A percentile compares a stretch with the other conserved stretches of the same genome.
Conservation (phyloP, 495 filamentous ascomycete species). For the Lepidopterella palustris region DNA sequence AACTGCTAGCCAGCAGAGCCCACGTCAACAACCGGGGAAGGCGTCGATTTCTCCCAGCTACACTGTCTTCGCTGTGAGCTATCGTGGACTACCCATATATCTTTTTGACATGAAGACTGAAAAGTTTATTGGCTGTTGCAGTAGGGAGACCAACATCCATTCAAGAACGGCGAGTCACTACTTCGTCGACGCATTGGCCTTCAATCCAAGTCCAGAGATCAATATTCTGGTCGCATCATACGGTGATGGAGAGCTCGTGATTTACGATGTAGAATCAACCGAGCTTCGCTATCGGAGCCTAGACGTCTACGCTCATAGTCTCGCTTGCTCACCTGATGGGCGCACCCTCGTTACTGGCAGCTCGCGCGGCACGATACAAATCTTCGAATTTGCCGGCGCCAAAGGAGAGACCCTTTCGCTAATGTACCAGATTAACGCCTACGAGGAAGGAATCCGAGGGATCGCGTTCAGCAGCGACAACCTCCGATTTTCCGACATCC, state of each 20-base stretch:
- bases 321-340: constrained; percentile 33
- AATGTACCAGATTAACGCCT: constrained; percentile 27
- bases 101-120: background rate
- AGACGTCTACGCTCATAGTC: constrained; percentile 14
- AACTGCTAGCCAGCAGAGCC: background rate
- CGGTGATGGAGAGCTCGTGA: constrained; percentile 3
- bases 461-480: constrained; percentile 32
- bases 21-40: background rate
- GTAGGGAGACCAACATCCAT: background rate
- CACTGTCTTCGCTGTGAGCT: background rate
- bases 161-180: background rate
- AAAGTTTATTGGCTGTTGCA: background rate
- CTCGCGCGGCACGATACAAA: constrained; percentile 26
- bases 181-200: constrained; percentile 1
- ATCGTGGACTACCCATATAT: background rate
- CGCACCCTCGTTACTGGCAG: constrained; percentile 23
- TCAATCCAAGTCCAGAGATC: constrained; percentile 7
- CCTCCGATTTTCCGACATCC: constrained; percentile 30
- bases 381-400: constrained; percentile 26
- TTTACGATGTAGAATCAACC: background rate
- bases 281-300: background rate
- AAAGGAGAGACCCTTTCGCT: constrained; percentile 20
- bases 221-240: constrained; percentile 5
- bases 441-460: constrained; percentile 21
- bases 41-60: background rate